Evolutionary conservation across 169 alveolate species (phyloP), one percentile per base, ranked within the genome.

Genomic region (Perkinsus chesapeaki): DNA sequence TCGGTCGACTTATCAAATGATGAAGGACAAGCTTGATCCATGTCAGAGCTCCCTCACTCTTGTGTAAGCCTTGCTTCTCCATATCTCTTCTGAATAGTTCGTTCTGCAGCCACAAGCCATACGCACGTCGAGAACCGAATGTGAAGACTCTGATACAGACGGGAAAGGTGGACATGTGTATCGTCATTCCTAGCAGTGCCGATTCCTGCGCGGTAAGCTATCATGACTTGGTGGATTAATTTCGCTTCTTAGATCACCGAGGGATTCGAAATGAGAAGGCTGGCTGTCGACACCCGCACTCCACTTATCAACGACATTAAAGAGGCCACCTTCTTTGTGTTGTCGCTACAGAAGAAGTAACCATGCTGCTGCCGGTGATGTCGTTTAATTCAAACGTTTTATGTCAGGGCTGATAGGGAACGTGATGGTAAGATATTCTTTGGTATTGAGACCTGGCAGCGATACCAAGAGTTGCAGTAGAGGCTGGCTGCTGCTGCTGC

Each of bases 251-350:
- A 60, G 82, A 60, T 60, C 3, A 60, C 82, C 12, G 91, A 94
- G 72, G 96, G 96, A 9, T 94, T 91, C 48, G 93, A 91, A n/a
- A 93, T 94, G n/a, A 91, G 96, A 16, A 39, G 96, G 38, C 38
- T 94, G 10, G 96, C 96, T 23, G 91, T 93, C 91, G 96, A 94
- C 91, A 48, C 39, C 37, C 91, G 93, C 39, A 94, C 93, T 0
- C 94, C 95, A 0, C 93, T 94, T 36, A 39, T 94, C 38, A 93
- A 94, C 38, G 94, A 94, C 91, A 37, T 94, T 19, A 94, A 94
- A 36, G 91, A 92, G 39, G 94, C 95, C 19, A 27, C 93, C 10
- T 60, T 94, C 39, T 92, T 94, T 20, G 94, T 94, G n/a, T 94
- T 93, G 36, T 91, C 95, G 39, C 43, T 95, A 90, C 60, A 93